Evolutionary conservation across 208 protist species (phyloP).

Genomic region (Acanthamoeba healyi): DNA sequence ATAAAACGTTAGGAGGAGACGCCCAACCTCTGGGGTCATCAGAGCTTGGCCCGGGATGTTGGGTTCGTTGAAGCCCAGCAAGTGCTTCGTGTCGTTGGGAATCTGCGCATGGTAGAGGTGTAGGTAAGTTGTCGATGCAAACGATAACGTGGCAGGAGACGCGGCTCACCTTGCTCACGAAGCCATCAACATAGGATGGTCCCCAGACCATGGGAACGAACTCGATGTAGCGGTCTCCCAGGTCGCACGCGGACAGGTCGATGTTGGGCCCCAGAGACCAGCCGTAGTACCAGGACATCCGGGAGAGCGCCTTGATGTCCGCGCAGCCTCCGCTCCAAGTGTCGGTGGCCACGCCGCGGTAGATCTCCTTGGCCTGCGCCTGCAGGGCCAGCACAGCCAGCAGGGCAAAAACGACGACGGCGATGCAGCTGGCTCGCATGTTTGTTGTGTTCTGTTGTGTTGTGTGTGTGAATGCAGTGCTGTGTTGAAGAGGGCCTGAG

Average conservation of each 20-base stretch:
- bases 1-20: too few species aligned
- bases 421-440: too few species aligned
- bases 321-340: background rate
- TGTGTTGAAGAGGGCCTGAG: too few species aligned
- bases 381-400: too few species aligned
- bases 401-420: too few species aligned
- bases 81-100: background rate
- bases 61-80: conserved; percentile 38
- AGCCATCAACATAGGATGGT: background rate
- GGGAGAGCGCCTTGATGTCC: conserved; percentile 1
- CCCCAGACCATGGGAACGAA: conserved; percentile 17
- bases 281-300: conserved; percentile 28
- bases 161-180: background rate
- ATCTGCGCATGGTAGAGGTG: background rate
- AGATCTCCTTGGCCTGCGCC: conserved; percentile 6
- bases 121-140: too few species aligned
- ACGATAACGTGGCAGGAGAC: too few species aligned
- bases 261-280: background rate
- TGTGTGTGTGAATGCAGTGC: too few species aligned
- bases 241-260: background rate
- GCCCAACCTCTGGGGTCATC: background rate
- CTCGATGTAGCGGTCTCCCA: background rate
- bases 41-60: conserved; percentile 5
- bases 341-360: conserved; percentile 10
- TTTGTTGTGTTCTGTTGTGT: too few species aligned